A percentile compares a stretch with the other conserved stretches of the same genome.
phyloP scores from a whole-genome alignment of 2,329 filamentous ascomycete species.

The Septoria linicola region DNA sequence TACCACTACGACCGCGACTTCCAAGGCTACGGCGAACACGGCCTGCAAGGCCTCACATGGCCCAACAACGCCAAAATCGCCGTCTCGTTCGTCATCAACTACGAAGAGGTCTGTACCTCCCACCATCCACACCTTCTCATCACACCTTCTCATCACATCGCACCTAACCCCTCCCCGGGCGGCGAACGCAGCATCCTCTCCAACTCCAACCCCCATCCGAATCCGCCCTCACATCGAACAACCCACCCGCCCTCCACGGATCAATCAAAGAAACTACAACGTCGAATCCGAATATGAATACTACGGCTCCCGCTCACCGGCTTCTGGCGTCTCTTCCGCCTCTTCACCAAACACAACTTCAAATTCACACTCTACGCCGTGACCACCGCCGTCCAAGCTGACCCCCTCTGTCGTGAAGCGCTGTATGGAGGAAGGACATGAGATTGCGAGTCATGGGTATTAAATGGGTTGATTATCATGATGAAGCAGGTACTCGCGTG shows the following conservation, averaged over 20 bases:
- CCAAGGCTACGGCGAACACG: constrained; percentile 32
- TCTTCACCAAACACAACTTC: constrained; percentile 52
- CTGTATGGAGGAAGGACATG: constrained; percentile 52
- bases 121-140: too few species aligned
- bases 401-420: constrained; percentile 50
- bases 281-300: constrained; percentile 53
- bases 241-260: constrained; percentile 21
- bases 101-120: constrained; percentile 43
- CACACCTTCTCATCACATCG: background rate
- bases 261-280: constrained; percentile 44
- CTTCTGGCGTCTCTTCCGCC: constrained; percentile 51
- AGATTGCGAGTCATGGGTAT: constrained; percentile 53
- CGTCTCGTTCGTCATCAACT: constrained; percentile 50
- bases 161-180: constrained; percentile 27
- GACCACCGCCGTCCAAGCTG: constrained; percentile 49
- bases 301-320: constrained; percentile 53
- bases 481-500: constrained; percentile 52
- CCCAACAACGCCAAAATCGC: constrained; percentile 48
- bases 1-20: constrained; percentile 30
- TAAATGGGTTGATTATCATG: constrained; percentile 54
- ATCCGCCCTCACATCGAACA: constrained; percentile 42
- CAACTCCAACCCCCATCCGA: constrained; percentile 45
- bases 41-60: constrained; percentile 37
- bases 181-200: constrained; percentile 43
- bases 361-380: constrained; percentile 55